Evolutionary conservation across 345 rosid species (phyloP).

Genomic region (Euphorbia lathyris): DNA sequence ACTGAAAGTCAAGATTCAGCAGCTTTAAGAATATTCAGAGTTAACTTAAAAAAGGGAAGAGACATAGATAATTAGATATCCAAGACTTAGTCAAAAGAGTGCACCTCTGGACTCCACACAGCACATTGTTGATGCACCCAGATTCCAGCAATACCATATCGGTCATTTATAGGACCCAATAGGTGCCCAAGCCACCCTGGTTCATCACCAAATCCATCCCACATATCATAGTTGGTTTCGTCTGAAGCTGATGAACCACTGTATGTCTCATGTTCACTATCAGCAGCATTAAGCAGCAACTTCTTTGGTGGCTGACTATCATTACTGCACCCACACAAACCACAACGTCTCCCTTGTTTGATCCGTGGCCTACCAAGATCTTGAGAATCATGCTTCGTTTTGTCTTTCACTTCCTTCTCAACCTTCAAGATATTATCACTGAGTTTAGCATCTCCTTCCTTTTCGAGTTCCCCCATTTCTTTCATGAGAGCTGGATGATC

Average conservation of each 20-base stretch:
- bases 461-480: constrained; percentile 30
- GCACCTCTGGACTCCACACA: constrained; percentile 99
- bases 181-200: constrained; percentile 96
- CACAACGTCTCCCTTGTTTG: constrained; percentile 84
- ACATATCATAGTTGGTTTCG: constrained; percentile 73
- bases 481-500: constrained; percentile 18
- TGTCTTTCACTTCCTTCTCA: constrained; percentile 29
- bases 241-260: constrained; percentile 85
- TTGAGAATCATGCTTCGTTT: constrained; percentile 30
- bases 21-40: background rate
- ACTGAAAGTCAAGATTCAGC: background rate
- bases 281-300: constrained; percentile 58
- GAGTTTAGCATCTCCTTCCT: constrained; percentile 32
- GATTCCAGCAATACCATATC: constrained; percentile 92
- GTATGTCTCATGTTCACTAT: constrained; percentile 72
- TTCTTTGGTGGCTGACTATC: constrained; percentile 92
- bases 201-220: constrained; percentile 97
- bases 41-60: background rate
- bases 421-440: constrained; percentile 39
- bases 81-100: constrained; percentile 13
- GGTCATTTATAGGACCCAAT: constrained; percentile 91
- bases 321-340: constrained; percentile 91
- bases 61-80: background rate
- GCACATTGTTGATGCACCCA: constrained; percentile 99
- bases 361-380: constrained; percentile 41